phyloP scores from a whole-genome alignment of 371 early-diverging fungal species.

The Apophysomyces sp. region DNA sequence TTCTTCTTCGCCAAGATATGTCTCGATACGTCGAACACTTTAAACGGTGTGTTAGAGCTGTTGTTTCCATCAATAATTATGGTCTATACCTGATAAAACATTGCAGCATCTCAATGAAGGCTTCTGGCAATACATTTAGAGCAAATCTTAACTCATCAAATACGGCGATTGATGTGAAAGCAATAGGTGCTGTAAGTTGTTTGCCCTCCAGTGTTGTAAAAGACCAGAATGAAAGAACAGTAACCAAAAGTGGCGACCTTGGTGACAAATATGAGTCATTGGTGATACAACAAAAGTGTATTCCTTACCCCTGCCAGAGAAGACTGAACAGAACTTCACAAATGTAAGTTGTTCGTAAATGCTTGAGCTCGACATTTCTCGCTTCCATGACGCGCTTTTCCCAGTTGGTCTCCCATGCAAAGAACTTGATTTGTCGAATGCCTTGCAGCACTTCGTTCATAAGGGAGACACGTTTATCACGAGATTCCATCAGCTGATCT shows the following conservation, averaged over 20 bases:
- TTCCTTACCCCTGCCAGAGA: constrained; percentile 37
- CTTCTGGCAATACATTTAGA: constrained; percentile 53
- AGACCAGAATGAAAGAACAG: constrained; percentile 50
- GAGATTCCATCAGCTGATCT: constrained; percentile 51
- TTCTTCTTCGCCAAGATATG: constrained; percentile 62
- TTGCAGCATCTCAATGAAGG: constrained; percentile 31
- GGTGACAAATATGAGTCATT: neutral
- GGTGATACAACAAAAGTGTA: neutral
- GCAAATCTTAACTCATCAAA: constrained; percentile 54
- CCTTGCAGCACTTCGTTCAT: constrained; percentile 66
- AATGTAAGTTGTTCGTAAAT: constrained; percentile 35
- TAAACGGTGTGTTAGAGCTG: neutral
- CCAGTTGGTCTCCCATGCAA: constrained; percentile 61
- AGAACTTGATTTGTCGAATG: constrained; percentile 71
- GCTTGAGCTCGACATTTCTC: constrained; percentile 51
- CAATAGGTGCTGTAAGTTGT: constrained; percentile 54
- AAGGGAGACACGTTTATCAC: constrained; percentile 53
- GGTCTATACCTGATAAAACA: constrained; percentile 17
- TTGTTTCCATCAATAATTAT: neutral
- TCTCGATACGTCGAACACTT: constrained; percentile 53
- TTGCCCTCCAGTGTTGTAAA: constrained; percentile 56
- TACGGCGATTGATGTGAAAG: constrained; percentile 57
- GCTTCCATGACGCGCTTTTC: constrained; percentile 43
- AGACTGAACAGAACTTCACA: constrained; percentile 23
- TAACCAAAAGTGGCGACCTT: constrained; percentile 53